A percentile compares a stretch with the other conserved stretches of the same genome.
Evolutionary conservation across 176 grass and related monocot species (phyloP).

Genomic region (Puya raimondii): DNA sequence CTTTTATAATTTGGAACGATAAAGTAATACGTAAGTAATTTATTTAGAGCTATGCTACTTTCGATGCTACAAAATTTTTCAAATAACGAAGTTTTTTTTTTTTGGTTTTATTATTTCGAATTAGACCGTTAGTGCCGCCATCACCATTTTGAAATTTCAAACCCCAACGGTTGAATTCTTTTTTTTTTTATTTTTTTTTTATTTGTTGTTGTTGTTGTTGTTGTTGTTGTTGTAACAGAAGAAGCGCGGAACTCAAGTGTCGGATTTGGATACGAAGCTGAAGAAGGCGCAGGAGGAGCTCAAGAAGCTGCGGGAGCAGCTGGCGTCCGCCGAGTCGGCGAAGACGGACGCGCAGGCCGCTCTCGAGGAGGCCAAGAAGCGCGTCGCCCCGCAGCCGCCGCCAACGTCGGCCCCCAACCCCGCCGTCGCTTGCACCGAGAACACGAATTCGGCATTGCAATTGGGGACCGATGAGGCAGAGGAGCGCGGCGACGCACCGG

Average conservation of each 20-base stretch:
- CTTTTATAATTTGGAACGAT: too few relatives aligned
- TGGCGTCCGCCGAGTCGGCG: slow-evolving; percentile 39
- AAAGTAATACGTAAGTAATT: too few relatives aligned
- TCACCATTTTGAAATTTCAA: too few relatives aligned
- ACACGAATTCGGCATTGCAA: background rate
- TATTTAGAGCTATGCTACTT: too few relatives aligned
- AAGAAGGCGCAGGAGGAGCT: slow-evolving; percentile 47
- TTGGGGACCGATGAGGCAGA: slow-evolving; percentile 5
- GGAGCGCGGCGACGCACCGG: slow-evolving; percentile 14
- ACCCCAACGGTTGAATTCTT: background rate
- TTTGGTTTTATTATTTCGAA: too few relatives aligned
- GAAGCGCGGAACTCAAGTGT: slow-evolving; percentile 48
- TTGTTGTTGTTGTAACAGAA: slow-evolving; percentile 30
- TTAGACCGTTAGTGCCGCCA: too few relatives aligned
- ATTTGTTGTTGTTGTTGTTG: too few relatives aligned
- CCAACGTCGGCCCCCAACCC: background rate
- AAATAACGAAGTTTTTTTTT: too few relatives aligned
- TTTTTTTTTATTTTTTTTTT: background rate
- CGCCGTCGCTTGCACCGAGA: background rate
- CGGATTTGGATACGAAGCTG: slow-evolving; percentile 64
- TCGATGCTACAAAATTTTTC: too few relatives aligned
- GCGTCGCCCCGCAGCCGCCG: slow-evolving; percentile 1
- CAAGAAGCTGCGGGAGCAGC: slow-evolving; percentile 48
- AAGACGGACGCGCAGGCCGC: slow-evolving; percentile 55
- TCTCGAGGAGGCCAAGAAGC: slow-evolving; percentile 55